These are phyloP conservation scores for Xylariaceae sp. DNA, from an alignment of 2,329 filamentous ascomycete genomes.

Conservation along the genomic window DNA sequence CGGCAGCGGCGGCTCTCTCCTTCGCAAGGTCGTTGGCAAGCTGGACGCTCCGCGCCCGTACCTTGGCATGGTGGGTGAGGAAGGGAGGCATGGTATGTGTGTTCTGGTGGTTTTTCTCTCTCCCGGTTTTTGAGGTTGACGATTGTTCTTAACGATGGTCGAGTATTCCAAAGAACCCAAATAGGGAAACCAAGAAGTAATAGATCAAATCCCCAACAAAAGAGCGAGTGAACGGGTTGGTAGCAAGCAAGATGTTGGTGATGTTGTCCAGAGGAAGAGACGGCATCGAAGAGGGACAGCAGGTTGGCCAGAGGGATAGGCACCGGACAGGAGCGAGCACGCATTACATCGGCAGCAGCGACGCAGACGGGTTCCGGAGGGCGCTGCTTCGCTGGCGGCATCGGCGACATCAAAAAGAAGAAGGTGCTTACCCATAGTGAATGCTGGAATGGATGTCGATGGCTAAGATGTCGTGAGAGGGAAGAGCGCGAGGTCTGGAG, in stretches of 20 bases:
- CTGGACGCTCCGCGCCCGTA: constrained; percentile 42
- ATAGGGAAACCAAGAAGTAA: constrained; percentile 36
- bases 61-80: constrained; percentile 35
- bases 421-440: constrained; percentile 41
- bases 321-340: constrained; percentile 4
- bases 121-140: constrained; percentile 16
- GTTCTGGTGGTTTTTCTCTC: constrained; percentile 14
- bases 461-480: constrained; percentile 19
- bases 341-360: constrained; percentile 12
- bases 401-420: constrained; percentile 18
- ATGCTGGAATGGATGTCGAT: constrained; percentile 23
- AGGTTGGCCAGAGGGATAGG: constrained; percentile 5
- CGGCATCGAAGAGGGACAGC: constrained; percentile 7
- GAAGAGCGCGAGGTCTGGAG: constrained; percentile 21
- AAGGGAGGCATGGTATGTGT: constrained; percentile 34
- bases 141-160: constrained; percentile 28
- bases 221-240: constrained; percentile 20
- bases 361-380: constrained; percentile 16
- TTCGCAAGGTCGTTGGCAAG: constrained; percentile 27
- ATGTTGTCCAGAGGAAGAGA: constrained; percentile 11
- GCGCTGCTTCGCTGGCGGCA: constrained; percentile 13
- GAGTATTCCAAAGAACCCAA: constrained; percentile 28
- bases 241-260: constrained; percentile 18
- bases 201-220: constrained; percentile 37
- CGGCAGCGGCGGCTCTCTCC: constrained; percentile 9